phyloP scores from a whole-genome alignment of 139 green algal species.

The Haematococcus lacustris region DNA sequence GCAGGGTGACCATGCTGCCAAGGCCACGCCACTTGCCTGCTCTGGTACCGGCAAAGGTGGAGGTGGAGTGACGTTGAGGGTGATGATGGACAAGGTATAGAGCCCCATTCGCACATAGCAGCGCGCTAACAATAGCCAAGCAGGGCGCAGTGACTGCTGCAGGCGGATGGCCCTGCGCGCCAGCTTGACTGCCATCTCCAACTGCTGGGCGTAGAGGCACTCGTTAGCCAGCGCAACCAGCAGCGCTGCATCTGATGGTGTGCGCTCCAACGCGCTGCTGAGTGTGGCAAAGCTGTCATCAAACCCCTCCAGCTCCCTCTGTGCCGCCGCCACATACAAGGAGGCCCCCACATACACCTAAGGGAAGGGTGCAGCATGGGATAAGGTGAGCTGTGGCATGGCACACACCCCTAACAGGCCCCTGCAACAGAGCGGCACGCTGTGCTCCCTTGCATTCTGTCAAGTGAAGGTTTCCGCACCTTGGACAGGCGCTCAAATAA shows the following conservation, averaged over 20 bases:
- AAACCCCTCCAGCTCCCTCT: slow-evolving; percentile 27
- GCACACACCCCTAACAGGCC: background rate
- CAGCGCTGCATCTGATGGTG: slow-evolving; percentile 11
- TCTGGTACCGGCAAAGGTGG: slow-evolving; percentile 13
- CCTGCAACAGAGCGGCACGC: background rate
- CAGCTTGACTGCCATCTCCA: slow-evolving; percentile 8
- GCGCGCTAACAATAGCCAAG: slow-evolving; percentile 42
- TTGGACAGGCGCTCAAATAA: slow-evolving; percentile 28
- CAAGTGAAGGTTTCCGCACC: background rate
- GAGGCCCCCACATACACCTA: background rate
- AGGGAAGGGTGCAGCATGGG: background rate
- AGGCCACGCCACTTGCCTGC: background rate
- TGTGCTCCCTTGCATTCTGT: background rate
- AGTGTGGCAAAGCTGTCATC: slow-evolving; percentile 20
- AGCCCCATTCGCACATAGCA: slow-evolving; percentile 26
- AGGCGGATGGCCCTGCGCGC: slow-evolving; percentile 16
- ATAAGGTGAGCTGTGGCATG: background rate
- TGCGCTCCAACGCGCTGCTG: slow-evolving; percentile 9
- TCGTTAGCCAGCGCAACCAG: slow-evolving; percentile 34
- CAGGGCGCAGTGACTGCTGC: slow-evolving; percentile 21
- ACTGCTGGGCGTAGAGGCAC: slow-evolving; percentile 27
- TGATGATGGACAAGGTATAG: slow-evolving; percentile 26
- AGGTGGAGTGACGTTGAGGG: slow-evolving; percentile 44
- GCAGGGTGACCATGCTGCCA: background rate
- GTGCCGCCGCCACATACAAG: slow-evolving; percentile 23